Evolutionary conservation across 768 basidiomycete species (phyloP), one percentile per base, ranked within the genome.

Genomic region (Lyophyllum semitale): DNA sequence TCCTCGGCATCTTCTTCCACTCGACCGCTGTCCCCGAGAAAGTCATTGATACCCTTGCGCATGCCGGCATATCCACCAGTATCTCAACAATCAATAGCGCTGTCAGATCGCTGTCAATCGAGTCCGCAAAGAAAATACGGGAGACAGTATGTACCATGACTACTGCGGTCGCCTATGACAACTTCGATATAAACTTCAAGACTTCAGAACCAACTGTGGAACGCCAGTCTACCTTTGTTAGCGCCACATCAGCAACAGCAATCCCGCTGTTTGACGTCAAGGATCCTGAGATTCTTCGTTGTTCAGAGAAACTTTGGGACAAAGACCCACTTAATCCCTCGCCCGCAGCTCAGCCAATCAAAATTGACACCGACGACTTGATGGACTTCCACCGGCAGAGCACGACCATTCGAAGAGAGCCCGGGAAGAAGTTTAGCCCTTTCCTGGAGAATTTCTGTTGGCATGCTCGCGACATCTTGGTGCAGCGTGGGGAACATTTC

Each of bases 181-280:
- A 78, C 56, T 71, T 76, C 33, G 73, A 78, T 51, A 59, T 76
- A 3, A 55, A 69, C 29, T 60, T 75, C 29, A 64, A 69, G 41
- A 29, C 44, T 0, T 18, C 49, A 1, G 53, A 62, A 18, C 69
- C 68, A 0, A 71, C 68, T 0, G 55, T 68, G 0, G 69, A 78
- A 37, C 59, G 61, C 2, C 18, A 44, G 38, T n/a, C 55, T 25
- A 58, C 48, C 1, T 55, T 73, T 11, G 46, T 59, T 2, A 68
- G 69, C 58, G 49, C 67, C 15, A 73, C 73, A 2, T 71, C 74
- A 0, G 70, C 59, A 2, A 58, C 55, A 0, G 20, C 67, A 1
- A 52, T 73, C 22, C 64, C 48, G 13, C 59, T 74, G 6, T 50
- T 57, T 38, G 59, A 60, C 11, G 52, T 53, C 1, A 54, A 57